phyloP scores from a whole-genome alignment of 768 basidiomycete species.

The Termitomyces sp. region DNA sequence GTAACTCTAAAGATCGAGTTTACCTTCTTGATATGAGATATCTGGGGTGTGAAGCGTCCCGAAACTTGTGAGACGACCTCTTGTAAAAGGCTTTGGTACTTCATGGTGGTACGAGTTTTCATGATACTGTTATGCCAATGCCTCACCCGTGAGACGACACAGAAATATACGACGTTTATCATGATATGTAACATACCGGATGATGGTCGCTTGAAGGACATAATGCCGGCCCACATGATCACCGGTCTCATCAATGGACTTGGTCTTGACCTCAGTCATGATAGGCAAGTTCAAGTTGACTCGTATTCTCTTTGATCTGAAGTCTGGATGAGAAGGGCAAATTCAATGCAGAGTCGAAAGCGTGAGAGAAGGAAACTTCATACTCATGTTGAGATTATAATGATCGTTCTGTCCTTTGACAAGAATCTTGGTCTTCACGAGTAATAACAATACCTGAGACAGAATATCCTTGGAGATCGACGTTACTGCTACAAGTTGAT shows the following conservation, averaged over 20 bases:
- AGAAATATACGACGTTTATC: neutral
- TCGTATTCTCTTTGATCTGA: constrained; percentile 92
- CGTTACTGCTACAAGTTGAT: constrained; percentile 80
- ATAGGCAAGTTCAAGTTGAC: constrained; percentile 90
- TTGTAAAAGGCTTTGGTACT: constrained; percentile 85
- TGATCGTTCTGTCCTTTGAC: constrained; percentile 86
- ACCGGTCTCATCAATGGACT: constrained; percentile 93
- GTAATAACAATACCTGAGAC: constrained; percentile 61
- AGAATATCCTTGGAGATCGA: constrained; percentile 79
- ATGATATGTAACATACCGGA: constrained; percentile 48
- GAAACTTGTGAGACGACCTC: constrained; percentile 90
- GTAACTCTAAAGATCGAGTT: neutral
- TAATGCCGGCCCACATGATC: constrained; percentile 97
- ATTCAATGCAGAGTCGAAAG: neutral
- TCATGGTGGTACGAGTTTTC: constrained; percentile 95
- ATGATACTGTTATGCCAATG: constrained; percentile 57
- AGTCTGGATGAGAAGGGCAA: constrained; percentile 28
- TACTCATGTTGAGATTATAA: constrained; percentile 86
- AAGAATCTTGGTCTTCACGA: constrained; percentile 91
- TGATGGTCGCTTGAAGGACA: constrained; percentile 92
- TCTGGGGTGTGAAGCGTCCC: constrained; percentile 87
- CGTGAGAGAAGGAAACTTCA: constrained; percentile 14
- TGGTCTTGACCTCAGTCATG: constrained; percentile 92
- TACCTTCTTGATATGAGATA: constrained; percentile 92
- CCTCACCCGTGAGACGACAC: neutral